Percentiles rank a stretch among this genome's conserved stretches.
phyloP scores from a whole-genome alignment of 2,329 filamentous ascomycete species.

The Claviceps sorghi region DNA sequence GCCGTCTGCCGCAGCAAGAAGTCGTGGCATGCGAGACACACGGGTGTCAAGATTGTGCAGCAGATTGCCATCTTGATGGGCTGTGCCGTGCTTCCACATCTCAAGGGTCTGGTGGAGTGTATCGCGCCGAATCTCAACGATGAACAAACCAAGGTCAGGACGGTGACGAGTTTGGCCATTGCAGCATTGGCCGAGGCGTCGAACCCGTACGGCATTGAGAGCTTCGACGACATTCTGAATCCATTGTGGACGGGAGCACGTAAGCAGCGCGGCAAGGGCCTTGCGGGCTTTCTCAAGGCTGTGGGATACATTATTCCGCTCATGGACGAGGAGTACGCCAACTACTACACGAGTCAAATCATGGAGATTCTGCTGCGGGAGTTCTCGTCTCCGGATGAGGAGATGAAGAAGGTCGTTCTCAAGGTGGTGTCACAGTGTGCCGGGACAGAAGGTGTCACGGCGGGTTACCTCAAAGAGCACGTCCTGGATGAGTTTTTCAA shows the following conservation, averaged over 20 bases:
- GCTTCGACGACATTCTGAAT: slow-evolving; percentile 94
- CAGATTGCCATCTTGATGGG: slow-evolving; percentile 99
- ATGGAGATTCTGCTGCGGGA: slow-evolving; percentile 97
- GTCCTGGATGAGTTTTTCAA: slow-evolving; percentile 96
- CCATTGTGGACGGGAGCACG: slow-evolving; percentile 92
- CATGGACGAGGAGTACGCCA: slow-evolving; percentile 99
- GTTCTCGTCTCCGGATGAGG: slow-evolving; percentile 92
- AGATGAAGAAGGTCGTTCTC: slow-evolving; percentile 99
- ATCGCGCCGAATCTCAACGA: slow-evolving; percentile 93
- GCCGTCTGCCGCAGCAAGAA: slow-evolving; percentile 97
- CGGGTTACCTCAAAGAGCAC: slow-evolving; percentile 86
- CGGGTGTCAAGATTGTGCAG: slow-evolving; percentile 97
- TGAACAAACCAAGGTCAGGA: slow-evolving; percentile 94
- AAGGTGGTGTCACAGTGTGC: slow-evolving; percentile 96
- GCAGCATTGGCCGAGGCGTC: slow-evolving; percentile 90
- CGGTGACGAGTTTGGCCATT: slow-evolving; percentile 88
- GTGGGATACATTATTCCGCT: slow-evolving; percentile 96
- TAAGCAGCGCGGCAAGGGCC: slow-evolving; percentile 90
- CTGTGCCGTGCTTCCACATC: slow-evolving; percentile 84
- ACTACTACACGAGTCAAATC: slow-evolving; percentile 96
- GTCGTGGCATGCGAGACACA: slow-evolving; percentile 96
- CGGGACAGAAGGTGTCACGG: slow-evolving; percentile 85
- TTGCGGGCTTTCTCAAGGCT: slow-evolving; percentile 91
- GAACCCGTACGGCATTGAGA: slow-evolving; percentile 97
- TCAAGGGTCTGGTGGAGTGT: slow-evolving; percentile 92